Evolutionary conservation across 345 rosid species (phyloP), one percentile per base, ranked within the genome.

Genomic region (Gossypium mustelinum): DNA sequence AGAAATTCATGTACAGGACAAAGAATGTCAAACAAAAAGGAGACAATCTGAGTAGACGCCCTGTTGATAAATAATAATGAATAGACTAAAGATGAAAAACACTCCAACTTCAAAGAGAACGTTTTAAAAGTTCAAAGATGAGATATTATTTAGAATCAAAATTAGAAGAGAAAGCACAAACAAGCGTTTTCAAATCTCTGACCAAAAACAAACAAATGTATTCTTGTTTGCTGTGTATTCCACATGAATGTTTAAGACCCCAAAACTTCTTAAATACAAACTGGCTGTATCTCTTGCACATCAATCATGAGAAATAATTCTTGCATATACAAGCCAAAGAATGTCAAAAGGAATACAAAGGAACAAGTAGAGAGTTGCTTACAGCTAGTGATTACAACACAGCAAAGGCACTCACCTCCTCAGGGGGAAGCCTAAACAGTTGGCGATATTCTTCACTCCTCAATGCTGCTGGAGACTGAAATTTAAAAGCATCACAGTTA

Each of bases 361-460:
- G 14, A 39, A 64, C 68, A 34, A 34, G 6, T 9, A n/a, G 8
- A 68, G 18, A 67, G 45, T 22, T 45, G 39, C 55, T 59, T 47
- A 47, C 11, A 20, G 44, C 58, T 50, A 24, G 58, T 57, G 58
- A 22, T 58, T 25, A 44, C 64, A 14, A 17, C 27, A 58, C 59
- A 20, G 56, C 17, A 24, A 68, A 67, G 65, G 50, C 56, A 77
- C 92, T 82, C 76, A 92, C 97, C 82, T 92, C 96, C 17, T 92
- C 94, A 29, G 84, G 80, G 20, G 97, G 96, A 81, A 92, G 96
- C 67, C 93, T 88, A 77, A 92, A 92, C 66, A 92, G 70, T 76
- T 89, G 97, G 29, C 96, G 89, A 80, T 92, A 92, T 84, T 92
- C 97, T 85, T 92, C 97, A 69, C 94, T 94, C 85, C 79, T 87